These are phyloP conservation scores for Pythium dissotocum DNA, from an alignment of 352 stramenopile species.

Conservation along the genomic window DNA sequence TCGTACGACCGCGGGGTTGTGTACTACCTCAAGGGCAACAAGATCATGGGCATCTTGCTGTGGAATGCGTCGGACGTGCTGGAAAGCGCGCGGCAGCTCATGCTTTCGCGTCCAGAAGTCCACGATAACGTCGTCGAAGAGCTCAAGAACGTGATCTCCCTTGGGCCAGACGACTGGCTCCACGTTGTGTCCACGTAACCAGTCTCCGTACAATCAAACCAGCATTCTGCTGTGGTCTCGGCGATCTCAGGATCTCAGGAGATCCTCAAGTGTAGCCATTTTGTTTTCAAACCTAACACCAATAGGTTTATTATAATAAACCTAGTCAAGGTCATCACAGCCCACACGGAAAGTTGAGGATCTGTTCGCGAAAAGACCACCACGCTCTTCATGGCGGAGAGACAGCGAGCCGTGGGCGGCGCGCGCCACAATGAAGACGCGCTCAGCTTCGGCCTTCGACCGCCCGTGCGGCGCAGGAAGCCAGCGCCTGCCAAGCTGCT, in stretches of 20 bases:
- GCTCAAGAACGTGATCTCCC: slow-evolving; percentile 79
- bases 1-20: slow-evolving; percentile 84
- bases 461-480: neutral
- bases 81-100: slow-evolving; percentile 81
- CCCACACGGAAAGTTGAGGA: too few species aligned
- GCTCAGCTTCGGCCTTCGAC: neutral
- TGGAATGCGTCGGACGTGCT: slow-evolving; percentile 90
- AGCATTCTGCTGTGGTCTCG: too few species aligned
- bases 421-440: neutral
- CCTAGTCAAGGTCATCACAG: too few species aligned
- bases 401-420: neutral
- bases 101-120: slow-evolving; percentile 68
- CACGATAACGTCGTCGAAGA: slow-evolving; percentile 76
- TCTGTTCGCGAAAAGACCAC: too few species aligned
- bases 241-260: too few species aligned
- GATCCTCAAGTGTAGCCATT: too few species aligned
- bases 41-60: slow-evolving; percentile 89
- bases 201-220: too few species aligned
- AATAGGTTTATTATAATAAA: too few species aligned
- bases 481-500: neutral
- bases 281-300: too few species aligned
- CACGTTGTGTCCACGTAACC: slow-evolving; percentile 41
- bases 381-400: neutral
- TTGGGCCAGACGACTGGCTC: slow-evolving; percentile 89
- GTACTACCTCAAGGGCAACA: slow-evolving; percentile 90